These are phyloP conservation scores for Diatrype stigma DNA, from an alignment of 2,329 filamentous ascomycete genomes.

Conservation along the genomic window DNA sequence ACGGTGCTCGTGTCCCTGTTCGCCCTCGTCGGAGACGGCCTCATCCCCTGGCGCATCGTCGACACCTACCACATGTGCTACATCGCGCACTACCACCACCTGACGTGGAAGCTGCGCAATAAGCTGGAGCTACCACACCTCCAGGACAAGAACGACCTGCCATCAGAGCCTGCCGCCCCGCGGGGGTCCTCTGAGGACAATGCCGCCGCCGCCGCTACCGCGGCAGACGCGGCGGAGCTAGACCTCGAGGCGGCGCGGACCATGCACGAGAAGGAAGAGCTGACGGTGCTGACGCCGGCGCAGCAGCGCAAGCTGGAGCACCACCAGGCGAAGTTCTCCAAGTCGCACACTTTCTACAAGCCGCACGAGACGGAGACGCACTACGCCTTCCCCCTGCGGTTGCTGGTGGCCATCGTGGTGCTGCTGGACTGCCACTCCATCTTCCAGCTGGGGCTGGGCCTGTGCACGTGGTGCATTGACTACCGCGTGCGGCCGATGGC, in stretches of 20 bases:
- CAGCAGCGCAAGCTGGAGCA: conserved; percentile 70
- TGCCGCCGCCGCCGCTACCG: conserved; percentile 13
- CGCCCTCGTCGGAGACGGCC: conserved; percentile 64
- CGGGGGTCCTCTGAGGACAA: conserved; percentile 40
- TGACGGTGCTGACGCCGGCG: conserved; percentile 57
- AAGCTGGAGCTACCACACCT: conserved; percentile 59
- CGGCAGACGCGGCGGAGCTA: conserved; percentile 17
- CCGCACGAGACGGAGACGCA: conserved; percentile 83
- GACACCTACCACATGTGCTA: conserved; percentile 88
- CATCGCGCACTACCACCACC: conserved; percentile 65
- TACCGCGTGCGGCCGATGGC: conserved; percentile 66
- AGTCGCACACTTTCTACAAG: conserved; percentile 85
- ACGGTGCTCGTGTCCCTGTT: conserved; percentile 68
- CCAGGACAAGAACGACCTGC: conserved; percentile 66
- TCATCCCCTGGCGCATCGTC: conserved; percentile 70
- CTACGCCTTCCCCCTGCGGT: conserved; percentile 68
- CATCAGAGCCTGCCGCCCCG: conserved; percentile 32
- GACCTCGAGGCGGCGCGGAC: conserved; percentile 38
- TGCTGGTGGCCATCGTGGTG: conserved; percentile 73
- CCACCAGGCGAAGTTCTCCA: conserved; percentile 75
- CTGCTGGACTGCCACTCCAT: conserved; percentile 75
- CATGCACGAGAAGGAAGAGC: conserved; percentile 41
- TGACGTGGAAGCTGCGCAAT: conserved; percentile 62
- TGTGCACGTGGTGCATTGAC: conserved; percentile 73
- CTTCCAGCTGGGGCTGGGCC: conserved; percentile 75